phyloP scores from a whole-genome alignment of 352 stramenopile species.

The Globisporangium emineosum region DNA sequence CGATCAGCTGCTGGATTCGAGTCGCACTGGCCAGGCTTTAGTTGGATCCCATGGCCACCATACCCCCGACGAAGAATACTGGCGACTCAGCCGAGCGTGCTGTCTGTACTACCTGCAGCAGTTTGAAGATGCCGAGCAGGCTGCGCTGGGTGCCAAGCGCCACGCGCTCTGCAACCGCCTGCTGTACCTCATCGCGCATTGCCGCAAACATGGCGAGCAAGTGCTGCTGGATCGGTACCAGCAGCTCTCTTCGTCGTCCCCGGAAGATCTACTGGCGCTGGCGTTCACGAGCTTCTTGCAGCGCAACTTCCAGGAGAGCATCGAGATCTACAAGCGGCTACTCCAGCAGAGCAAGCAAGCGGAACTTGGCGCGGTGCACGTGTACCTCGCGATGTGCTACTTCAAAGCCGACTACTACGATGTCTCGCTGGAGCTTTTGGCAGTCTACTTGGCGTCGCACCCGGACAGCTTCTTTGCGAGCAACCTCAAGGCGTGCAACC shows the following conservation, averaged over 20 bases:
- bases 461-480: conserved; percentile 59
- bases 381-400: conserved; percentile 79
- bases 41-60: background rate
- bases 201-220: conserved; percentile 55
- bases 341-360: conserved; percentile 27
- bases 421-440: conserved; percentile 57
- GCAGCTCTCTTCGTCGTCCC: conserved; percentile 28
- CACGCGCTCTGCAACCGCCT: conserved; percentile 49
- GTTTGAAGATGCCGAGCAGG: conserved; percentile 47
- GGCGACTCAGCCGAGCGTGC: conserved; percentile 48
- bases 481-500: conserved; percentile 66
- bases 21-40: conserved; percentile 6
- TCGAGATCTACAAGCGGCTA: conserved; percentile 73
- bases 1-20: conserved; percentile 40
- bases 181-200: conserved; percentile 44
- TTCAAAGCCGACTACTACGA: conserved; percentile 73
- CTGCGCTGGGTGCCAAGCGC: conserved; percentile 38
- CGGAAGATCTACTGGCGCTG: conserved; percentile 41
- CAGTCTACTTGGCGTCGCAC: conserved; percentile 47
- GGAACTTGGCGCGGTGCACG: conserved; percentile 36
- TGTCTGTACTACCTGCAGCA: conserved; percentile 52
- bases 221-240: conserved; percentile 83
- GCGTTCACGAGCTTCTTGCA: conserved; percentile 42
- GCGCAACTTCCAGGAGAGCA: conserved; percentile 58
- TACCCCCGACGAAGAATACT: conserved; percentile 27